Evolutionary conservation across 2,329 filamentous ascomycete genomes (phyloP).

Genomic region (Scedosporium minutisporum): DNA sequence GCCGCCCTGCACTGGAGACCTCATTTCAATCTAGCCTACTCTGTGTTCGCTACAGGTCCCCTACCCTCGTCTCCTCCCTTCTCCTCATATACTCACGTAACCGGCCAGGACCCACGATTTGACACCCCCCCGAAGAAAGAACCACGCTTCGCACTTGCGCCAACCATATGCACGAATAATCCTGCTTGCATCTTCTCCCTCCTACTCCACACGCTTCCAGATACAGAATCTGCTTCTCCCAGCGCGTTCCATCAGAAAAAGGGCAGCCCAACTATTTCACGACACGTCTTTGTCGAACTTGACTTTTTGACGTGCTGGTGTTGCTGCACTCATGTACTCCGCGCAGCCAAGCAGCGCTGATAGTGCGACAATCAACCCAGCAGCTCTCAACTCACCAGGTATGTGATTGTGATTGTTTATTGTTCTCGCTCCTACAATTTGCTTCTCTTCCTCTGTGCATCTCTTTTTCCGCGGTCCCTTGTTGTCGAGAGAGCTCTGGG

Average conservation of each 20-base stretch:
- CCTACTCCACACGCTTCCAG: slow-evolving; percentile 23
- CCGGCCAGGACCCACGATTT: slow-evolving; percentile 5
- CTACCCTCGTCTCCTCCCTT: neutral
- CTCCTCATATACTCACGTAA: slow-evolving; percentile 1
- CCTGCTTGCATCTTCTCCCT: slow-evolving; percentile 32
- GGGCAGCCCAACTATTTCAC: slow-evolving; percentile 49
- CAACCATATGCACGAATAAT: slow-evolving; percentile 42
- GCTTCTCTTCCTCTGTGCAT: neutral
- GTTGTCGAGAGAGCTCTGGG: neutral
- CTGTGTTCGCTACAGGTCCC: neutral
- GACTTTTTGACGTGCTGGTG: slow-evolving; percentile 25
- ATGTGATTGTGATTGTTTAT: slow-evolving; percentile 28
- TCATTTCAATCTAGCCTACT: slow-evolving; percentile 1
- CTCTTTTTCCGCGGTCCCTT: neutral
- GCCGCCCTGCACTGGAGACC: slow-evolving; percentile 7
- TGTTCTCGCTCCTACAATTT: slow-evolving; percentile 13
- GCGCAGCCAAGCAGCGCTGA: slow-evolving; percentile 58
- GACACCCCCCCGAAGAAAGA: slow-evolving; percentile 5
- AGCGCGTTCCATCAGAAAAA: slow-evolving; percentile 14
- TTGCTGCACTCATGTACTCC: slow-evolving; percentile 26
- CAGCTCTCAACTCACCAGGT: slow-evolving; percentile 72
- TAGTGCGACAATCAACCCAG: slow-evolving; percentile 84
- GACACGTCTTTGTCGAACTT: slow-evolving; percentile 48
- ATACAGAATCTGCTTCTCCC: slow-evolving; percentile 17
- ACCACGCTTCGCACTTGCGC: slow-evolving; percentile 21